Evolutionary conservation across 192 early-diverging fungal species (phyloP), one percentile per base, ranked within the genome.

Genomic region (Umbelopsis sp.): DNA sequence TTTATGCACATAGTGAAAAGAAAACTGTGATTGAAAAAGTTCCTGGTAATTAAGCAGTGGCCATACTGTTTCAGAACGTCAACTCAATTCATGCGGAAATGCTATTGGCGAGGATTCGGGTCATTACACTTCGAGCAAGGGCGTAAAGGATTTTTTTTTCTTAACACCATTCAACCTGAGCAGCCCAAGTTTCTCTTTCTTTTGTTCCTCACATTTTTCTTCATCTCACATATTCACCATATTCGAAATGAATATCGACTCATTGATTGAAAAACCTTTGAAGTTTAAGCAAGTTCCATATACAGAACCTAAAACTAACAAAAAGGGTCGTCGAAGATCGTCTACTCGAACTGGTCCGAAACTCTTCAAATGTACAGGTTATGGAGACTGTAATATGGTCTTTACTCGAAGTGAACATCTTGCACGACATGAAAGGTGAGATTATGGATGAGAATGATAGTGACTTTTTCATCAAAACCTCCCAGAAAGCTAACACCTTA

Each of bases 331-430:
- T 29, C 26, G 56, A 32, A 29, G 56, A 34, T 62, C 56, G 8
- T 62, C 56, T 14, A 12, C 31, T 62, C 56, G 56, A 34, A 62
- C 17, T 14, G 56, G 56, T 25, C 25, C 74, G 31, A 86, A 83
- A 45, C 45, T 80, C 14, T 86, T 86, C 44, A 82, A 79, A 66
- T 86, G 84, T 43, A 79, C 82, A 1, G 84, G 84, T 14, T 86
- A 76, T 71, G 84, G 84, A 17, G 78, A 82, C 50, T 86, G 84
- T 43, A 73, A 74, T 31, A 86, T 86, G 84, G 80, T 86, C 2
- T 86, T 86, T 66, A 82, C 84, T 53, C 80, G 84, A 10, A 82
- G 82, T 32, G 84, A 86, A 59, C 84, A 86, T 62, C 71, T 86
- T 49, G 84, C 80, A 68, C 82, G 84, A 49, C 84, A 86, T 79